Percentiles rank a stretch among this genome's conserved stretches.
These are phyloP conservation scores for Aspergillus texensis DNA, from an alignment of 2,329 filamentous ascomycete species.

Conservation along the genomic window DNA sequence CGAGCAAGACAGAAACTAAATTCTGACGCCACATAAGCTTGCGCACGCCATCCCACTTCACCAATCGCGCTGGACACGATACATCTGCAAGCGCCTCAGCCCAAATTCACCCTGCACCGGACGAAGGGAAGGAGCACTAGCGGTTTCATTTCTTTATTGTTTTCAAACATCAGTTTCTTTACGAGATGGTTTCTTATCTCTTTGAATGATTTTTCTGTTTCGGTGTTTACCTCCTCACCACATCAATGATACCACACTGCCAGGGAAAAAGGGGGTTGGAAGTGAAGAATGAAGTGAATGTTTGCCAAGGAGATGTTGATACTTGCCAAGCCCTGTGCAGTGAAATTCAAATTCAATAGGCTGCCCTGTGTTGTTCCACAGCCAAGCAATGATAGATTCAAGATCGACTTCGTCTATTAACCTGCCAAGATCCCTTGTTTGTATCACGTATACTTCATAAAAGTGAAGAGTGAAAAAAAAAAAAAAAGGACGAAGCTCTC, in stretches of 20 bases:
- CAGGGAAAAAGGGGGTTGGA: background rate
- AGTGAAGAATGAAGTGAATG: background rate
- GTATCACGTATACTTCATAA: background rate
- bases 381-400: slow-evolving; percentile 22
- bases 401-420: slow-evolving; percentile 1
- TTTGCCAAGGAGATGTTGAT: slow-evolving; percentile 20
- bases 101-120: background rate
- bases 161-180: slow-evolving; percentile 4
- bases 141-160: slow-evolving; percentile 4
- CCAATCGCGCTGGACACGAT: slow-evolving; percentile 27
- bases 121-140: slow-evolving; percentile 2
- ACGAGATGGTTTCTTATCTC: background rate
- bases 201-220: slow-evolving; percentile 1
- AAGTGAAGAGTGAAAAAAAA: background rate
- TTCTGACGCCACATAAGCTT: background rate
- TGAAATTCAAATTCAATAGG: slow-evolving; percentile 14
- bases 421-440: slow-evolving; percentile 1
- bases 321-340: slow-evolving; percentile 24
- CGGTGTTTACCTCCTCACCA: slow-evolving; percentile 2
- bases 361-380: slow-evolving; percentile 18
- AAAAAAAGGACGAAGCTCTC: background rate
- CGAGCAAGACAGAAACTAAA: slow-evolving; percentile 17
- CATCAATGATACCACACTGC: slow-evolving; percentile 16
- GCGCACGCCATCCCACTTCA: background rate
- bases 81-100: slow-evolving; percentile 1